Evolutionary conservation across 345 rosid genomes (phyloP).

Genomic region (Euclidium syriacum): DNA sequence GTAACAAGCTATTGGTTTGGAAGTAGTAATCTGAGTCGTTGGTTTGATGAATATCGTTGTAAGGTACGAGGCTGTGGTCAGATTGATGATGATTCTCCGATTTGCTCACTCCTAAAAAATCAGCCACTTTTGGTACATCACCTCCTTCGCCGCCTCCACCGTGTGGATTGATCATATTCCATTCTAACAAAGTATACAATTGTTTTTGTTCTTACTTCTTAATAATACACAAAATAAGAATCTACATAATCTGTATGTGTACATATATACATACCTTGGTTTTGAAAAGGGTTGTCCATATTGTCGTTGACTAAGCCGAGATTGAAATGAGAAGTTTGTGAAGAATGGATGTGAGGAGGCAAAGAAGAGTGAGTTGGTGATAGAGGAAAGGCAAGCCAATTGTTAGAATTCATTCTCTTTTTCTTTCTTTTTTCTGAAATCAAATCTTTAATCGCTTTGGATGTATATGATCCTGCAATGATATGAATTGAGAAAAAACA

Average conservation of each 20-base stretch:
- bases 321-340: conserved; percentile 76
- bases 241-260: neutral
- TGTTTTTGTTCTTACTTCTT: no score
- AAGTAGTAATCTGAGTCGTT: conserved; percentile 61
- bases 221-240: neutral
- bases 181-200: conserved; percentile 41
- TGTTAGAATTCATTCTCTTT: conserved; percentile 73
- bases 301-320: conserved; percentile 69
- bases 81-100: conserved; percentile 48
- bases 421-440: neutral
- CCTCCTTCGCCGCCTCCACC: conserved; percentile 40
- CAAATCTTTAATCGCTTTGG: conserved; percentile 10
- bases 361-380: conserved; percentile 73
- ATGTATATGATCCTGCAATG: conserved; percentile 12
- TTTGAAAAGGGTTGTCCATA: conserved; percentile 76
- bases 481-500: neutral
- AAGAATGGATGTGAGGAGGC: conserved; percentile 63
- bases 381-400: conserved; percentile 97
- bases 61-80: conserved; percentile 54
- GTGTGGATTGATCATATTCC: conserved; percentile 67
- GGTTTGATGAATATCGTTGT: conserved; percentile 56
- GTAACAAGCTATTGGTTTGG: conserved; percentile 46
- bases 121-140: conserved; percentile 92
- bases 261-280: conserved; percentile 52
- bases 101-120: conserved; percentile 90